A percentile compares a stretch with the other conserved stretches of the same genome.
Conservation (phyloP, 805 yeast genomes). For the Candida nitratophila region DNA sequence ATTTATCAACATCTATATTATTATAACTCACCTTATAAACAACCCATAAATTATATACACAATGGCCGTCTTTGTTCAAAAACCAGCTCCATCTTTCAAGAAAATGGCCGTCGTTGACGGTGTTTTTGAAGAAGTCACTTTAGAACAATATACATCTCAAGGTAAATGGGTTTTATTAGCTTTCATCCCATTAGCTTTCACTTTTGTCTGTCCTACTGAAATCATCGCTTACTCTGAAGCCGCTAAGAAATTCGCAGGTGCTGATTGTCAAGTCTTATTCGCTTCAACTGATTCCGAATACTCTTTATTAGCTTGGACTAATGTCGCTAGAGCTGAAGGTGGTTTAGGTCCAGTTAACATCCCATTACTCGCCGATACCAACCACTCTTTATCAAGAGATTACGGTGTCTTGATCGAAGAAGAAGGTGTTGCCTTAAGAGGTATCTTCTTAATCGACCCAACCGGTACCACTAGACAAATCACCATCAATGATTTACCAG, state of each 20-base stretch:
- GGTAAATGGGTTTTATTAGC: constrained; percentile 98
- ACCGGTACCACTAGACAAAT: constrained; percentile 90
- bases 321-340: constrained; percentile 93
- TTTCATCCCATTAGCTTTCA: constrained; percentile 98
- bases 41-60: constrained; percentile 8
- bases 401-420: constrained; percentile 97
- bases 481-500: constrained; percentile 98
- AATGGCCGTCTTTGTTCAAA: constrained; percentile 89
- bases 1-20: too few relatives aligned
- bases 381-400: constrained; percentile 90
- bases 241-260: constrained; percentile 77
- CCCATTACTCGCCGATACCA: constrained; percentile 94
- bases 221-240: constrained; percentile 98
- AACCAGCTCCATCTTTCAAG: constrained; percentile 94
- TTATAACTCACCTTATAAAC: too few relatives aligned
- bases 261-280: constrained; percentile 82
- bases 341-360: constrained; percentile 94
- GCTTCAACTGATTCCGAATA: constrained; percentile 99
- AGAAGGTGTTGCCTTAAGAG: constrained; percentile 96
- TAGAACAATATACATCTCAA: constrained; percentile 75
- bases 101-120: constrained; percentile 98
- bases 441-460: constrained; percentile 97
- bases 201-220: constrained; percentile 99
- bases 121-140: constrained; percentile 86
- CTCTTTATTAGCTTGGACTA: constrained; percentile 97